Evolutionary conservation across 2,329 filamentous ascomycete species (phyloP), one percentile per base, ranked within the genome.

Genomic region (Metarhizium brunneum): DNA sequence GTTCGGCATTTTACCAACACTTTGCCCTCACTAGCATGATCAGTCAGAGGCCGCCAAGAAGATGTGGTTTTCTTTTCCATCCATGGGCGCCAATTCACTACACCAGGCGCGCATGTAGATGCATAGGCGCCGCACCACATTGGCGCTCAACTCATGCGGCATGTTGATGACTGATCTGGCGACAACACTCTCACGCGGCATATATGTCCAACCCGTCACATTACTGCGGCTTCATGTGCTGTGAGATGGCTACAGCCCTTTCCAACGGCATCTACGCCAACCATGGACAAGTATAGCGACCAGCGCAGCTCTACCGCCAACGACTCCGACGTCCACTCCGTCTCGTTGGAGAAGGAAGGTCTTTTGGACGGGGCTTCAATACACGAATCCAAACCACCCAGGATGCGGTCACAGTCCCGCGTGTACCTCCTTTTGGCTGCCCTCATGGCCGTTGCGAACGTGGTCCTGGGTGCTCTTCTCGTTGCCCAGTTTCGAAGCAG

Each of bases 271-370:
- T 32, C 30, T 32, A 32, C 30, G n/a, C 6, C 47, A 38, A 40
- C 40, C 32, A 52, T 52, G 50, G 50, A 36, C 35, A 25, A 40
- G 35, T 52, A 52, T 14, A 52, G 50, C 6, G 50, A 52, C 50
- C 18, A 52, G 16, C 50, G 50, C 50, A 52, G 50, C 50, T 52
- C 50, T 11, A 52, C 50, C 40, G 50, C 50, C 13, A 52, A 52
- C 35, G 50, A 52, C 20, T 52, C 50, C 32, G 50, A 52, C 38
- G 38, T 40, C 11, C 38, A 40, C 5, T 16, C 38, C 38, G 14
- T 40, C 38, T 40, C 38, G 38, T 40, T 40, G 38, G 38, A 40
- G 38, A 40, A 40, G 38, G 38, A 40, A 40, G 38, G 38, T 16
- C 38, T 40, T 16, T 16, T 40, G 38, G 38, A 40, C 38, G 38